Evolutionary conservation across 176 grass and related monocot genomes (phyloP), one percentile per base, ranked within the genome.

Genomic region (Bromus sterilis): DNA sequence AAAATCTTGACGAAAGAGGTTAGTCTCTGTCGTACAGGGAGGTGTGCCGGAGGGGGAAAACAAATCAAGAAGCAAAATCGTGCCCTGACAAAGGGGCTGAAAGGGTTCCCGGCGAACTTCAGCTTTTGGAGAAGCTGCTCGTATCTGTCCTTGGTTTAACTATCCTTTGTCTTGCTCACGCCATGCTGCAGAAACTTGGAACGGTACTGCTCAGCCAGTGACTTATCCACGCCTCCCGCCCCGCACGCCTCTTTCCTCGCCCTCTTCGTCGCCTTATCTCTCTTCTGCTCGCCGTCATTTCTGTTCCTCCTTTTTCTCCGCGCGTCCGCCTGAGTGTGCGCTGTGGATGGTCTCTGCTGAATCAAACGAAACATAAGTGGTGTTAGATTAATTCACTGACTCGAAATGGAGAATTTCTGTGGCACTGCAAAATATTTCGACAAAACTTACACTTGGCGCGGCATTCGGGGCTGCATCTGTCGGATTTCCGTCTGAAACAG

Each of bases 181-280:
- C 76, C 85, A 32, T 82, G 87, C 20, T 83, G 79, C 76, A 80
- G 87, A 76, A 99, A 99, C 63, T 93, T 93, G 39, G 91, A 91
- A 35, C 88, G 88, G 60, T 99, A 95, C 43, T 93, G 86, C 56
- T 90, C 93, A 43, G 84, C 84, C 25, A 93, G 77, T 8, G 67
- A 86, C 28, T 99, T 95, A 76, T 99, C 90, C 14, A 91, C 84
- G 8, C 89, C 84, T 36, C 84, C 88, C 14, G 67, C 79, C 10
- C 63, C 84, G 11, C 80, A 58, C 6, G 79, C 84, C 13, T 76
- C 77, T 65, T 85, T 84, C 63, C 51, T 89, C 40, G 40, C 46
- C 67, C 64, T 94, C 76, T 82, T 87, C 10, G 20, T 11, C 32
- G 58, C 46, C 60, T 78, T 84, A 11, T 51, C 65, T 51, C 75